These are phyloP conservation scores for Aspergillus calidoustus DNA, from an alignment of 2,329 filamentous ascomycete genomes.

Conservation along the genomic window DNA sequence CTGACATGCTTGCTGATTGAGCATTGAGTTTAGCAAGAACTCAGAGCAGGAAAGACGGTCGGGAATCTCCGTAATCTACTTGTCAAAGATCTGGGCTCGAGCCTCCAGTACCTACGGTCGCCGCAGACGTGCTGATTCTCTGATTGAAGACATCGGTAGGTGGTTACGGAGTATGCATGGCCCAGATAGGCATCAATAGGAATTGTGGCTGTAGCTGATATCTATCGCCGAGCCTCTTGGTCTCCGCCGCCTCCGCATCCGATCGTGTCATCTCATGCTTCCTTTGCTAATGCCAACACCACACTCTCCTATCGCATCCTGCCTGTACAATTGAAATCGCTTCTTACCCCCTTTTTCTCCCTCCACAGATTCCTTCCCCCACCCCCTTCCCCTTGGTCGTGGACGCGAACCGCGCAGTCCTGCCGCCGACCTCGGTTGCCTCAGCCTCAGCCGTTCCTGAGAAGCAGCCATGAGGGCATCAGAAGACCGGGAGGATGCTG, in stretches of 20 bases:
- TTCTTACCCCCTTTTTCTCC: background rate
- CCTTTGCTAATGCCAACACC: background rate
- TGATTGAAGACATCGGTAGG: background rate
- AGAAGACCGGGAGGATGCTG: slow-evolving; percentile 29
- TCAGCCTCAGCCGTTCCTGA: slow-evolving; percentile 1
- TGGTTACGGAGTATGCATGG: background rate
- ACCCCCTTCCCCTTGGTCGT: background rate
- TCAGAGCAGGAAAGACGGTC: background rate
- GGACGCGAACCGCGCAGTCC: background rate
- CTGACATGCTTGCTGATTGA: background rate
- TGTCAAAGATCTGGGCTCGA: no score
- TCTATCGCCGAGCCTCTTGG: background rate
- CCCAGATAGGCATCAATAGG: slow-evolving; percentile 10
- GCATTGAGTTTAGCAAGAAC: background rate
- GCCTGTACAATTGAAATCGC: background rate
- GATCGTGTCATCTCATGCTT: background rate
- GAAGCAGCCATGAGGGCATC: slow-evolving; percentile 32
- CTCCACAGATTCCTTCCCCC: background rate
- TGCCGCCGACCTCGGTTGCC: background rate
- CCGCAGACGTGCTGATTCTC: background rate
- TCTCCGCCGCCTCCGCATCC: background rate
- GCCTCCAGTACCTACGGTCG: background rate
- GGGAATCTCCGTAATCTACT: background rate
- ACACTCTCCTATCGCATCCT: background rate
- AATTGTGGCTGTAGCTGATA: slow-evolving; percentile 1